phyloP scores from a whole-genome alignment of 2,329 filamentous ascomycete species.

The Aspergillus phoenicis region DNA sequence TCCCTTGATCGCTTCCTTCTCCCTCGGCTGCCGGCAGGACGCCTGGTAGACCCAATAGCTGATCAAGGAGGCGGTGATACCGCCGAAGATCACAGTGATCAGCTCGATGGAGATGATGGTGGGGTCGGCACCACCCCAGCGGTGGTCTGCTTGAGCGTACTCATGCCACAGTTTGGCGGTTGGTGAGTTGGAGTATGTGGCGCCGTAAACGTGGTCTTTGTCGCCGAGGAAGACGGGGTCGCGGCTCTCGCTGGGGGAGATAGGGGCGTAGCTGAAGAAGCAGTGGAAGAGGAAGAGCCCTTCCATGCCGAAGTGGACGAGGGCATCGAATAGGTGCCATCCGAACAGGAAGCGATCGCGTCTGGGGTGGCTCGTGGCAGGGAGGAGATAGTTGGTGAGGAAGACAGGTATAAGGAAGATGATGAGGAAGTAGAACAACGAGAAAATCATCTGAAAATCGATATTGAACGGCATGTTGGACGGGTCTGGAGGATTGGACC shows the following conservation, averaged over 20 bases:
- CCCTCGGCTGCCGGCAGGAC: constrained; percentile 25
- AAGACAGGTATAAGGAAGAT: constrained; percentile 55
- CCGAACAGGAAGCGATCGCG: constrained; percentile 77
- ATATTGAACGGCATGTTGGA: constrained; percentile 39
- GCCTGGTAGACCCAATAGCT: constrained; percentile 53
- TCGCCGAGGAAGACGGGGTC: constrained; percentile 56
- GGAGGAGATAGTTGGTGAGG: constrained; percentile 54
- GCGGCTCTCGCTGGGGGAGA: constrained; percentile 40
- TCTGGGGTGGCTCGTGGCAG: constrained; percentile 51
- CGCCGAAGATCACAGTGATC: constrained; percentile 62
- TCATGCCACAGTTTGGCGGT: constrained; percentile 64
- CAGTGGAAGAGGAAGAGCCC: constrained; percentile 91
- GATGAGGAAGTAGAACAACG: constrained; percentile 59
- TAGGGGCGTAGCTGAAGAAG: constrained; percentile 69
- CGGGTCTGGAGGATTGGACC: neutral
- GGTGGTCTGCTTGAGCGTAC: constrained; percentile 65
- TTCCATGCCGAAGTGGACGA: constrained; percentile 90
- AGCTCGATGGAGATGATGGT: constrained; percentile 63
- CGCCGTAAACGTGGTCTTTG: constrained; percentile 60
- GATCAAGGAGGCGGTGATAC: constrained; percentile 60
- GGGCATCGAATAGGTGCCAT: constrained; percentile 91
- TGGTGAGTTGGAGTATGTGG: constrained; percentile 58
- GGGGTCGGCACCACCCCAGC: constrained; percentile 63
- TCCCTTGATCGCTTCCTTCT: constrained; percentile 28
- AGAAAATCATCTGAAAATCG: constrained; percentile 48